Conservation (phyloP, 2,329 filamentous ascomycete genomes). For the Aspergillus unguis region DNA sequence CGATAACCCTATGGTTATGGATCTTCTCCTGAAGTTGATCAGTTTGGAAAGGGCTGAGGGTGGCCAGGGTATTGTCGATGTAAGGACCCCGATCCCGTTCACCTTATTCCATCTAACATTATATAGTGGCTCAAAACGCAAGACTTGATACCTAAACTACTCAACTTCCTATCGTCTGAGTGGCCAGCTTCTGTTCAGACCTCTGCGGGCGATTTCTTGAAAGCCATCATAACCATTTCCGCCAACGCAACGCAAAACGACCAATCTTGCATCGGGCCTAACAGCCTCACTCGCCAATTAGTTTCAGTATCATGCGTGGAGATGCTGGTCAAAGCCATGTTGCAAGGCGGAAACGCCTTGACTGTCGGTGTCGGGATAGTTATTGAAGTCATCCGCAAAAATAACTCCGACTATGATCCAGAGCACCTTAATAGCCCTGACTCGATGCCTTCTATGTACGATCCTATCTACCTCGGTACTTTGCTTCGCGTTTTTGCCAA, state of each 20-base stretch:
- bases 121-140: conserved; percentile 84
- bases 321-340: conserved; percentile 85
- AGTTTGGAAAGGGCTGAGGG: conserved; percentile 89
- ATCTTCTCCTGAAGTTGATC: conserved; percentile 92
- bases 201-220: conserved; percentile 93
- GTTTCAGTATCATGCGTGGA: conserved; percentile 83
- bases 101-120: not conserved
- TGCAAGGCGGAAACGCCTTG: conserved; percentile 85
- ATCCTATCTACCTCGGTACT: conserved; percentile 93
- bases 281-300: conserved; percentile 90
- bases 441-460: conserved; percentile 73
- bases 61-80: conserved; percentile 89
- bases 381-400: conserved; percentile 98
- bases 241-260: conserved; percentile 98
- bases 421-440: conserved; percentile 81
- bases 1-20: conserved; percentile 98
- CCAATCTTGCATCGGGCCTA: conserved; percentile 97
- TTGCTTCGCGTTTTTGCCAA: conserved; percentile 84
- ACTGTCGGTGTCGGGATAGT: conserved; percentile 96
- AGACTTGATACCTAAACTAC: conserved; percentile 77
- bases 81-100: conserved; percentile 44
- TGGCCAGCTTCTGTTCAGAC: conserved; percentile 90
- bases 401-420: conserved; percentile 97
- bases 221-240: conserved; percentile 98
- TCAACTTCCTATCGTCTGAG: conserved; percentile 81